Base-by-base conservation (phyloP, 2,329 filamentous ascomycete genomes). In the Pestalotiopsis sp. region DNA sequence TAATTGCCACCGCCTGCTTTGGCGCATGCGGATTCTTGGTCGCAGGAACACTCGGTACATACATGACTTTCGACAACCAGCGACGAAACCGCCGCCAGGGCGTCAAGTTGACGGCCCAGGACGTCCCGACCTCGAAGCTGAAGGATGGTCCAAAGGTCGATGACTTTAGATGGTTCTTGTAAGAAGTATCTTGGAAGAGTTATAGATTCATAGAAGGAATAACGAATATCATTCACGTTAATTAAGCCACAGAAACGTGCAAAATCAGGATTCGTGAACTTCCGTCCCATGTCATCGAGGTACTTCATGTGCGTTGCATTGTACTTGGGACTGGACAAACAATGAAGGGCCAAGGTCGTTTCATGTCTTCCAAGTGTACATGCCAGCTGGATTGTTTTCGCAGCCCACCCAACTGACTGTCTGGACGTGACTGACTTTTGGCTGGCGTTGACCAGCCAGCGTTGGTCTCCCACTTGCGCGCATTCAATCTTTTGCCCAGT, bases 61-160 rank as follows among this genome's bases (percentile, higher is more conserved):
- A 85, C 73, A 93, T 93, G 91, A 81, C 87, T 56, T 76, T 85
- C 41, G 91, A 93, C 74, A 93, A 93, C 74, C 83, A 80, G 74
- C 83, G 87, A 61, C 84, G 91, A 62, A 86, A 93, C 73, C 77
- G 79, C 17, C 82, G 77, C 63, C 86, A 88, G 72, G 90, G 90
- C 0, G 78, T 86, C 3, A 85, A 82, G 36, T 74, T 90, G 23
- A 83, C 81, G 6, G 90, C 89, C 2, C 82, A 74, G 64, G 88
- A 90, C 74, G 81, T 90, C 3, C 86, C 89, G 0, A 90, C 89
- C 0, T 83, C 86, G 69, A 75, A 83, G 68, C 75, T 91, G 73
- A 80, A 83, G 66, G 86, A 89, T 73, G 88, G 88, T 0, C 87
- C 87, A 0, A 78, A 76, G 5, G 83, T 82, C 31, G 78, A 81